Evolutionary conservation across 2,329 filamentous ascomycete species (phyloP).

Genomic region (Fusarium sp.): DNA sequence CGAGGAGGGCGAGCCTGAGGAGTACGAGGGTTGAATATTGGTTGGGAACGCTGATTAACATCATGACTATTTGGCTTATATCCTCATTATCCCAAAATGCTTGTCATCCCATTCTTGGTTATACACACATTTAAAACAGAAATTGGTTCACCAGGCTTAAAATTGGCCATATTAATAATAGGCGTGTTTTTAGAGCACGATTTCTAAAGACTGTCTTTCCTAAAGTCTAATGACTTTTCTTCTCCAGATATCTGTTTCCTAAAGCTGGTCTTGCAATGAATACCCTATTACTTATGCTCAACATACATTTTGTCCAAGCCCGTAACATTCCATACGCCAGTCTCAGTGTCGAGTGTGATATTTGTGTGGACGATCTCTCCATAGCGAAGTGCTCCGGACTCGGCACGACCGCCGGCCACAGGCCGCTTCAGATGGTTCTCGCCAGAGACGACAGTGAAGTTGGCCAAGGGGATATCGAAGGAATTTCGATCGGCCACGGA

Average conservation of each 20-base stretch:
- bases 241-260: background rate
- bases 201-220: background rate
- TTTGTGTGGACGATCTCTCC: conserved; percentile 54
- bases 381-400: conserved; percentile 66
- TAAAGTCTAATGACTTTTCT: background rate
- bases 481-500: conserved; percentile 68
- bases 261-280: background rate
- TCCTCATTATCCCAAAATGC: conserved; percentile 22
- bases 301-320: conserved; percentile 30
- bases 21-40: conserved; percentile 22
- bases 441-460: conserved; percentile 73
- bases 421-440: conserved; percentile 66
- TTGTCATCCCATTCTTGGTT: conserved; percentile 18
- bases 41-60: conserved; percentile 13
- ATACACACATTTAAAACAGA: conserved; percentile 30
- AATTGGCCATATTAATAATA: conserved; percentile 21
- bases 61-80: conserved; percentile 20
- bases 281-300: background rate
- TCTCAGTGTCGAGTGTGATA: conserved; percentile 31
- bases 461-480: conserved; percentile 74
- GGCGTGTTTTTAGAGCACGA: background rate
- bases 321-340: conserved; percentile 23
- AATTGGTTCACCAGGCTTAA: conserved; percentile 25
- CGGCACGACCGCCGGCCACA: conserved; percentile 56
- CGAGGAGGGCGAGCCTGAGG: conserved; percentile 45